Base-by-base conservation (phyloP, 208 protist genomes). In the Zelonia costaricensis region DNA sequence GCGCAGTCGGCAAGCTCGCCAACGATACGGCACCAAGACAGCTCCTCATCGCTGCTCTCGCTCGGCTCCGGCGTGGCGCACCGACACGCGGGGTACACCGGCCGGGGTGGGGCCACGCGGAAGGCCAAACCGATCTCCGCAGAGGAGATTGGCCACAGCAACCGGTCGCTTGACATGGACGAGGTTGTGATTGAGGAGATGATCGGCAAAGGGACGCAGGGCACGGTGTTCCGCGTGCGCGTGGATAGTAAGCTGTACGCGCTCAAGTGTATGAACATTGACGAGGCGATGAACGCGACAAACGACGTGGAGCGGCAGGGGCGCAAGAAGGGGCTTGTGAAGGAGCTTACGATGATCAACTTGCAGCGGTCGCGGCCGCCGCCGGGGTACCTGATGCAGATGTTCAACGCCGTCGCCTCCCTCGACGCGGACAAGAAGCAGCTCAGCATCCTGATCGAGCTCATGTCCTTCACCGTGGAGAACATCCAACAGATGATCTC, bases 321-420 rank as follows among this genome's bases (percentile, higher is more conserved):
- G 10, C 76, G 84, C 27, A 93, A 96, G 62, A 68, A 76, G 12
- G 85, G 86, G n/a, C 62, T 96, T 15, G 81, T 96, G 46, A 88
- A 91, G 73, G 86, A 96, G 73, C 62, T 96, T 7, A 84, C 89
- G 12, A 93, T 93, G 80, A 93, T 96, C 46, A 72, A 69, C 7
- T 51, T 87, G 47, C 90, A 93, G 65, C 64, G 76, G 12, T 53
- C 54, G 18, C 59, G 69, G 4, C 51, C 62, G 6, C 66, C 58
- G 42, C 77, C 84, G n/a, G 47, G 69, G 35, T 66, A 93, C 58
- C 62, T 96, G 40, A 91, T 93, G 82, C 75, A 76, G 23, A 83
- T 93, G 76, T 93, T 93, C 80, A 92, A 93, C 72, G 90, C 86
- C 1, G 82, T 87, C 23, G 72, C 69, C 25, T 82, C 73, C 0